Evolutionary conservation across 352 stramenopile genomes (phyloP).

Genomic region (Globisporangium acanthophoron): DNA sequence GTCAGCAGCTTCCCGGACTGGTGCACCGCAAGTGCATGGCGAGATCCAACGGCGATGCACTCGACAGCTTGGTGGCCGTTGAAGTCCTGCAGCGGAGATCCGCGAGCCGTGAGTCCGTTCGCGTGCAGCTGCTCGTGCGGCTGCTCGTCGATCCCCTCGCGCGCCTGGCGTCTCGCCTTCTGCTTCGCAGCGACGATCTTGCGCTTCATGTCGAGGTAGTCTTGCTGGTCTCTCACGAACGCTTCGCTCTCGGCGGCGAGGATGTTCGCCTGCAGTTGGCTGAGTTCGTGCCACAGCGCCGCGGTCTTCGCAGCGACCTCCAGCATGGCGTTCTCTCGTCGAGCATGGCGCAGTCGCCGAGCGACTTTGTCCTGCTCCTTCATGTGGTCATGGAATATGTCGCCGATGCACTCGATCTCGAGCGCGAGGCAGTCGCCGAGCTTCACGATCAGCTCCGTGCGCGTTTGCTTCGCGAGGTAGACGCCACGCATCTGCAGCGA

Average conservation of each 20-base stretch:
- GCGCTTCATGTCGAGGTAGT: conserved; percentile 61
- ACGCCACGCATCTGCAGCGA: conserved; percentile 60
- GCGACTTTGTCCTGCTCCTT: conserved; percentile 61
- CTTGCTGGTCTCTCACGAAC: conserved; percentile 26
- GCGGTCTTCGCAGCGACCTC: conserved; percentile 26
- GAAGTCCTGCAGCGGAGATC: conserved; percentile 32
- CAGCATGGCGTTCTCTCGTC: conserved; percentile 31
- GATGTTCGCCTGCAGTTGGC: conserved; percentile 39
- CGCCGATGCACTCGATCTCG: conserved; percentile 62
- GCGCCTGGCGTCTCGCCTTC: conserved; percentile 51
- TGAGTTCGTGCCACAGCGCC: conserved; percentile 46
- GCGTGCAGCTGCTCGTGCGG: conserved; percentile 16
- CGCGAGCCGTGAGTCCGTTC: conserved; percentile 52
- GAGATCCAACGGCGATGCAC: conserved; percentile 56
- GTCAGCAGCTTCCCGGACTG: conserved; percentile 57
- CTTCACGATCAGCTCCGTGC: conserved; percentile 46
- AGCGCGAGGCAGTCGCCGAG: conserved; percentile 53
- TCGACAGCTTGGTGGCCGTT: conserved; percentile 48
- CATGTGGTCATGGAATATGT: conserved; percentile 57
- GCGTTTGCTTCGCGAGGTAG: conserved; percentile 51
- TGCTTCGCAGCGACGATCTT: conserved; percentile 46
- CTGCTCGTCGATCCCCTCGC: conserved; percentile 26
- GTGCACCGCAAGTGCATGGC: conserved; percentile 61
- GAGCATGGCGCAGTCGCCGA: conserved; percentile 42
- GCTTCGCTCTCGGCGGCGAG: conserved; percentile 27